Percentiles rank a stretch among this genome's conserved stretches.
These are phyloP conservation scores for Aquilaria sinensis DNA, from an alignment of 345 rosid species.

Conservation along the genomic window DNA sequence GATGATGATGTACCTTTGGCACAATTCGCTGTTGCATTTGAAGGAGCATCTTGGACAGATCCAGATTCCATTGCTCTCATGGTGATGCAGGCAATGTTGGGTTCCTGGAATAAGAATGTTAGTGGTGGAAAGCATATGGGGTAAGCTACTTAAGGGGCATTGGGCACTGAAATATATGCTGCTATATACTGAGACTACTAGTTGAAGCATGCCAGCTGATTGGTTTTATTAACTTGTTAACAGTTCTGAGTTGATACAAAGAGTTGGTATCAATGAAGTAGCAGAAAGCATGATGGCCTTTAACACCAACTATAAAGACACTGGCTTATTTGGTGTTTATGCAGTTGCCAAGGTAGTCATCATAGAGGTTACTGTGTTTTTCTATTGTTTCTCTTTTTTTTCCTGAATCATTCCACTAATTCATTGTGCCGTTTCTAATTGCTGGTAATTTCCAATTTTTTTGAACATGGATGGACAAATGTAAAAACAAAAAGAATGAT, in stretches of 20 bases:
- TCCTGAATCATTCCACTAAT: too few species aligned
- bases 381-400: too few species aligned
- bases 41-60: constrained; percentile 98
- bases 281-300: constrained; percentile 99
- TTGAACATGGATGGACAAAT: too few species aligned
- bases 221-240: constrained; percentile 12
- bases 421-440: too few species aligned
- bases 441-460: not conserved
- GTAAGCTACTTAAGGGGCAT: constrained; percentile 32
- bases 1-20: constrained; percentile 95
- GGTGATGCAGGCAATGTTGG: constrained; percentile 99
- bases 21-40: constrained; percentile 96
- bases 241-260: constrained; percentile 90
- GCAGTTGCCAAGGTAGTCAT: constrained; percentile 84
- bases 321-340: constrained; percentile 95
- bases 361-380: too few species aligned
- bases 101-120: constrained; percentile 84
- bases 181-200: not conserved
- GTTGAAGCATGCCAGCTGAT: constrained; percentile 13
- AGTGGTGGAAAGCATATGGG: constrained; percentile 99
- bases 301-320: constrained; percentile 98
- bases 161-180: not conserved
- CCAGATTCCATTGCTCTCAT: constrained; percentile 93
- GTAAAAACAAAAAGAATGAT: not conserved
- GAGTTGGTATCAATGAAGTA: constrained; percentile 76